Evolutionary conservation across 202 grass and related monocot genomes (phyloP), one percentile per base, ranked within the genome.

Genomic region (Carex arenaria): DNA sequence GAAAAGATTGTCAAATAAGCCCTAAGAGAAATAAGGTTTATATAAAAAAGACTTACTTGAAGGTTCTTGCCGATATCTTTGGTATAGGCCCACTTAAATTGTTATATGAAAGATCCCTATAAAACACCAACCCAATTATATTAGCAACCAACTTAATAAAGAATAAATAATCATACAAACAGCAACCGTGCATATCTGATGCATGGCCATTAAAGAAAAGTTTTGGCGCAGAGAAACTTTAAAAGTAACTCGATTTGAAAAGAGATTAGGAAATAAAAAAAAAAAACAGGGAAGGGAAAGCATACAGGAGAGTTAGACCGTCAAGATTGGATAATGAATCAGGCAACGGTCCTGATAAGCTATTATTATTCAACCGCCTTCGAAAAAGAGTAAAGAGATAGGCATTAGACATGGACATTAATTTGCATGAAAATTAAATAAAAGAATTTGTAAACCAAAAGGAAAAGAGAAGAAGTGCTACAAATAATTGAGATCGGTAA

Each of bases 291-390:
- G 22, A 83, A 8, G 13, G 31, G 61, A 81, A 80, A 85, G 81
- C 93, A 84, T 93, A 98, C 95, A 93, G 20, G 22, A 98, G 92
- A 79, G 95, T 87, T 64, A 98, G 88, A 31, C 95, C 91, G 83
- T 86, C 76, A 62, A 98, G 94, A 63, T 83, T 88, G 67, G 91
- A 84, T 40, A 98, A 80, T 78, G 95, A 86, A 93, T 92, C 90
- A 72, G 95, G 95, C n/a, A 90, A 84, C 36, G 80, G 75, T 76
- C 95, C 95, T 77, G 91, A 93, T 68, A 98, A 91, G 64, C 88
- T 98, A 84, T 98, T 98, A 86, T 98, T 95, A 64, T 98, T 95
- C 83, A 98, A 78, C 85, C 94, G 89, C 86, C 95, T 98, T 79
- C 61, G 15, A 81, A 83, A 81, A 62, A 67, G 59, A 82, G 61